Base-by-base conservation (phyloP, 1,139 yeast genomes). In the Candida mesenterica region DNA sequence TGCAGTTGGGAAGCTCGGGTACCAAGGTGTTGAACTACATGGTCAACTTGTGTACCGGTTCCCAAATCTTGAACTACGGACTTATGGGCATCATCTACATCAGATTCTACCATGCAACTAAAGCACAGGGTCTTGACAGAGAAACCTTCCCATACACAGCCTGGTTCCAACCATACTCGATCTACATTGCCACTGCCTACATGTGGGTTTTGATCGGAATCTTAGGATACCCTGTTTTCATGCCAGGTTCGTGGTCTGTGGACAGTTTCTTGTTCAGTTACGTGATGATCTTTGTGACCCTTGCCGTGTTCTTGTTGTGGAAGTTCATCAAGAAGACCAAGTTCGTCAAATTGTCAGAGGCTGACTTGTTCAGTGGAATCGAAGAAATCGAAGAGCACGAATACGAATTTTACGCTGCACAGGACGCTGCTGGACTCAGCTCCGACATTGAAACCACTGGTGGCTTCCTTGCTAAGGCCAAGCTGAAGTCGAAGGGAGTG, bases 41-140 rank as follows among this genome's bases (percentile, higher is more conserved):
- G 57, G 81, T 85, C 37, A 81, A 78, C 49, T 65, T 87, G 46
- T 82, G 84, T 48, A 86, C 95, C 2, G 86, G 90, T 1, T 82
- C 90, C 2, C 92, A 85, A 58, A 65, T 86, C 46, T 75, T 86
- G 51, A 85, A 83, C 55, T 85, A 81, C 51, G 73, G 75, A 30
- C 69, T 78, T 45, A 78, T 87, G 70, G 64, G 78, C 40, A 54
- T 79, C 27, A 80, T 83, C 3, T 87, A 82, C 40, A 47, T 65
- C 37, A 54, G 60, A 42, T 87, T 86, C 61, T 74, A 76, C 58
- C 65, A 71, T 35, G 92, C 90, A 2, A 68, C 77, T 46, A 55
- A 65, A 29, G 77, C 71, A 1, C 68, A 52, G 42, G 62, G 61
- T n/a, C 40, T 61, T 10, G 63, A 58, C 40, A 53, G 65, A 45